These are phyloP conservation scores for Boechera retrofracta DNA, from an alignment of 345 rosid genomes.

Conservation along the genomic window DNA sequence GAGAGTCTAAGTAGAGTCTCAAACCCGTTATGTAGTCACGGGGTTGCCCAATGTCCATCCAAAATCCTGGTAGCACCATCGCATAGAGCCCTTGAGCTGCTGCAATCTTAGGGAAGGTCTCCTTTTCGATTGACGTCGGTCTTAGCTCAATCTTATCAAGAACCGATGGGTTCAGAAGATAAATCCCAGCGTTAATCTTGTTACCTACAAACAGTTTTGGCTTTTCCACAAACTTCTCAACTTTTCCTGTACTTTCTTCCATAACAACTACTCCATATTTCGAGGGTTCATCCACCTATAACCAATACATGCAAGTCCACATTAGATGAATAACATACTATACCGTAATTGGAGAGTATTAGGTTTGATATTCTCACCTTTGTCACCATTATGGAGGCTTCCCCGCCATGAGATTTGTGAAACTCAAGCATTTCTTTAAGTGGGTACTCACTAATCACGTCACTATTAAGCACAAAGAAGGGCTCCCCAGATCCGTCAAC, in stretches of 20 bases:
- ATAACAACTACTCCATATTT: slow-evolving; percentile 97
- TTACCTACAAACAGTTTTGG: slow-evolving; percentile 93
- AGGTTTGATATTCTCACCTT: slow-evolving; percentile 57
- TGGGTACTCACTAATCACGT: slow-evolving; percentile 98
- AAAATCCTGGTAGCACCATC: slow-evolving; percentile 96
- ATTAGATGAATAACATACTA: slow-evolving; percentile 14
- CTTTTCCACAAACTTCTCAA: slow-evolving; percentile 92
- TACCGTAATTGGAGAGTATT: not conserved
- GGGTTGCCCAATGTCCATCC: slow-evolving; percentile 99
- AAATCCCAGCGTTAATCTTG: slow-evolving; percentile 98
- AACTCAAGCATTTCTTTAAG: slow-evolving; percentile 81
- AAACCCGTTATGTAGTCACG: slow-evolving; percentile 92
- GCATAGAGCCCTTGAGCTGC: slow-evolving; percentile 76
- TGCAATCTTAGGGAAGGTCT: slow-evolving; percentile 96
- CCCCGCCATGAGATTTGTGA: slow-evolving; percentile 93
- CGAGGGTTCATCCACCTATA: slow-evolving; percentile 96
- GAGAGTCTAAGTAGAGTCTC: slow-evolving; percentile 94
- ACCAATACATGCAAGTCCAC: not conserved
- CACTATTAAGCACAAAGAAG: slow-evolving; percentile 97
- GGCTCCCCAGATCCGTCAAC: slow-evolving; percentile 83
- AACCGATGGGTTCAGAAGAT: slow-evolving; percentile 88
- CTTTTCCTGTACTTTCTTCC: slow-evolving; percentile 85
- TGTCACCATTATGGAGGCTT: slow-evolving; percentile 98
- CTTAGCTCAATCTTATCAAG: slow-evolving; percentile 86
- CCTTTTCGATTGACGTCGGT: slow-evolving; percentile 97